Percentiles rank a stretch among this genome's conserved stretches.
Evolutionary conservation across 441 rosid genomes (phyloP).

Genomic region (Theobroma grandiflorum): DNA sequence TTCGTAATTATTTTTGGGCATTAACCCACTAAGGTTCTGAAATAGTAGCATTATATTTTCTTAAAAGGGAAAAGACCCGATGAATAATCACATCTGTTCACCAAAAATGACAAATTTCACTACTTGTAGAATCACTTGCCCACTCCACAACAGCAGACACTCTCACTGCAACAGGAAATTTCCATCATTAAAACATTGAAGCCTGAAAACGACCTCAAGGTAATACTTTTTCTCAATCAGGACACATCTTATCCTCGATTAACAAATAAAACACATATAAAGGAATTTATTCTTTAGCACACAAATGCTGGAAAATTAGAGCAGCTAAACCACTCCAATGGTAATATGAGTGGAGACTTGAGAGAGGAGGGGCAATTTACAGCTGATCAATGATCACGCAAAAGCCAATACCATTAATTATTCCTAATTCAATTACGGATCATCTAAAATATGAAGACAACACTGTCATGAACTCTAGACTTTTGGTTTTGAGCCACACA

Average conservation of each 20-base stretch:
- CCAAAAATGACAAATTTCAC: not conserved
- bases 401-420: not conserved
- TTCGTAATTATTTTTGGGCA: too few species aligned
- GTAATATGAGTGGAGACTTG: conserved; percentile 1
- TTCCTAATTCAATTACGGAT: not conserved
- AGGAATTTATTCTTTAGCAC: not conserved
- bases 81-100: too few species aligned
- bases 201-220: too few species aligned
- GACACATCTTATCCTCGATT: not conserved
- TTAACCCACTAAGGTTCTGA: too few species aligned
- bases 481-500: conserved; percentile 99
- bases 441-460: conserved; percentile 82
- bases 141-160: too few species aligned
- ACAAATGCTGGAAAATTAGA: not conserved
- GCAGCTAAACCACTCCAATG: conserved; percentile 11
- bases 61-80: too few species aligned
- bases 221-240: not conserved
- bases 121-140: too few species aligned
- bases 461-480: conserved; percentile 97
- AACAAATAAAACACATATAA: not conserved
- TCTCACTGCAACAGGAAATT: not conserved
- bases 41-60: too few species aligned
- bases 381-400: conserved; percentile 12
- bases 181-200: too few species aligned
- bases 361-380: not conserved